Evolutionary conservation across 148 eudicot species (phyloP), one percentile per base, ranked within the genome.

Genomic region (Camellia sinensis): DNA sequence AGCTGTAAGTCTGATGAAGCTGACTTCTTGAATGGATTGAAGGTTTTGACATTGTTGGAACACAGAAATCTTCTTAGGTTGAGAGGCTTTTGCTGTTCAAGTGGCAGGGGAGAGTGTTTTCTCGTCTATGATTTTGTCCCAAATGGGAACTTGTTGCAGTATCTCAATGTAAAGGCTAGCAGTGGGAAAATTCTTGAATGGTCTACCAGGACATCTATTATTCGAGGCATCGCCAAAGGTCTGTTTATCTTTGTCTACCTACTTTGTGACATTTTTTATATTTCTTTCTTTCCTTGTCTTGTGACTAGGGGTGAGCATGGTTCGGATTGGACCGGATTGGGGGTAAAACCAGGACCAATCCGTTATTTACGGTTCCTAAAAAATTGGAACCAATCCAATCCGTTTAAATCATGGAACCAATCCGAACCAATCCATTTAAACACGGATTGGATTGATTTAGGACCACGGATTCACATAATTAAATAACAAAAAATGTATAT

Each of bases 21-120:
- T 5, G 92, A 94, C 76, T 94, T 94, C 78, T 76, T 91, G 79
- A 91, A 90, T 85, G 98, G 98, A n/a, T 83, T 94, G 80, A 92
- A 94, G 85, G 66, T 89, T 44, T 82, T 92, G 83, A 90, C 89
- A 70, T 89, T 90, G 14, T 76, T 94, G 84, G 89, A 89, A 72
- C 98, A 94, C 71, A 95, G 89, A 63, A 92, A 88, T 86, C 89
- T 94, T 67, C 82, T 89, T 50, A 84, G 82, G 80, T 82, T 94
- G 80, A 90, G 95, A 89, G 98, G 98, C n/a, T 89, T 94, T 80
- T 94, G 98, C 73, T 94, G 95, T 79, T 94, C 98, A 17, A 89
- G 87, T 80, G 97, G 95, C 21, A 83, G 98, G 76, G 97, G 98
- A 69, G 98, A 94, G 86, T 94, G 98, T 79, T 94, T 92, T 80